Evolutionary conservation across 345 rosid species (phyloP).

Genomic region (Aegle marmelos): DNA sequence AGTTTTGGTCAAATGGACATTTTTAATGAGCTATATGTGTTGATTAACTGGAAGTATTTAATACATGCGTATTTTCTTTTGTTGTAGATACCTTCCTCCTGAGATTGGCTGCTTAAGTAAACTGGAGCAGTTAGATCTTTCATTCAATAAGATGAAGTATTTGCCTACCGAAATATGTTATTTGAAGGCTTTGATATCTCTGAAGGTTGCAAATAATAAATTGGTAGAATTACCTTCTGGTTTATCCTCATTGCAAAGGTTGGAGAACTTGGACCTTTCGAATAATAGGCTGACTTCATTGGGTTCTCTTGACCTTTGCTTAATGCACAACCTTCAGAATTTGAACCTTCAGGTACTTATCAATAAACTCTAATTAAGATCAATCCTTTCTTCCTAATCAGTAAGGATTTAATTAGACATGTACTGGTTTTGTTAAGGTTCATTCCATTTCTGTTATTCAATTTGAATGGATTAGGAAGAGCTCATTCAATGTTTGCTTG

Average conservation of each 20-base stretch:
- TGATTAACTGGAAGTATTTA: slow-evolving; percentile 7
- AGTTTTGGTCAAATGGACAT: background rate
- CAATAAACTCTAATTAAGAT: background rate
- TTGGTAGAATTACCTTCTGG: slow-evolving; percentile 62
- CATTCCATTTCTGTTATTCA: background rate
- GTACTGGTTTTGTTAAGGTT: background rate
- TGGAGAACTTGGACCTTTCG: slow-evolving; percentile 79
- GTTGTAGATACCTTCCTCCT: slow-evolving; percentile 82
- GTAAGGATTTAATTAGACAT: background rate
- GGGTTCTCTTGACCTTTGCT: slow-evolving; percentile 65
- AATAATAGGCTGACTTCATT: slow-evolving; percentile 74
- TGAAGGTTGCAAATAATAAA: slow-evolving; percentile 86
- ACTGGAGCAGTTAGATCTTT: slow-evolving; percentile 83
- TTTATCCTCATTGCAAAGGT: slow-evolving; percentile 61
- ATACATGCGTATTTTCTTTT: slow-evolving; percentile 14
- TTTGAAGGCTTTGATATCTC: slow-evolving; percentile 59
- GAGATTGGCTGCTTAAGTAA: slow-evolving; percentile 86
- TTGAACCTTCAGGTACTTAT: slow-evolving; percentile 79
- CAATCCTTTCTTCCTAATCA: background rate
- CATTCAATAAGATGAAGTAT: slow-evolving; percentile 85
- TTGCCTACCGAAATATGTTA: slow-evolving; percentile 72
- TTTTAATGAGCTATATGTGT: background rate
- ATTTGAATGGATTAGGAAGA: background rate
- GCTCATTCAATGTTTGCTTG: background rate
- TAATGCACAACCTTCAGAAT: slow-evolving; percentile 64